Percentiles rank a stretch among this genome's conserved stretches.
phyloP scores from a whole-genome alignment of 2,329 filamentous ascomycete genomes.

The Huntiella moniliformis region DNA sequence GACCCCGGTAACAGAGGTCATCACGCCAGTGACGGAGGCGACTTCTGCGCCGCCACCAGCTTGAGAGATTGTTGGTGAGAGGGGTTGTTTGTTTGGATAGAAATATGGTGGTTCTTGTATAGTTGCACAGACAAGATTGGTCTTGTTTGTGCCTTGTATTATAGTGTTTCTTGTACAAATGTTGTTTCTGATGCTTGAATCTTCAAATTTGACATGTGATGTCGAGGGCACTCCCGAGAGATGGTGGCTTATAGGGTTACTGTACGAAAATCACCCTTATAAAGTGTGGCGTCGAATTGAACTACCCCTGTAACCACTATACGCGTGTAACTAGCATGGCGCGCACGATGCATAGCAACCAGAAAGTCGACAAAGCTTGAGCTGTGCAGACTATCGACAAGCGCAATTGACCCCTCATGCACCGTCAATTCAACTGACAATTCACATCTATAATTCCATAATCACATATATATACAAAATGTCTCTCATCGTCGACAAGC shows the following conservation, averaged over 20 bases:
- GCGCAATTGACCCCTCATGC: background rate
- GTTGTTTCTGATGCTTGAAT: no score
- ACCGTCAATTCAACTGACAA: background rate
- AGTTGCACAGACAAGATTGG: background rate
- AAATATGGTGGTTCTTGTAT: background rate
- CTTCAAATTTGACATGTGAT: no score
- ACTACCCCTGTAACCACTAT: conserved; percentile 10
- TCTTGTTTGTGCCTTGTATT: background rate
- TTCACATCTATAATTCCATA: background rate
- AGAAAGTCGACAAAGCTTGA: background rate
- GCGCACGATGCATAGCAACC: background rate
- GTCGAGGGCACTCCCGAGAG: no score
- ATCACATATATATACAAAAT: conserved; percentile 22
- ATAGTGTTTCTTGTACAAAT: background rate
- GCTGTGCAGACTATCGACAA: background rate
- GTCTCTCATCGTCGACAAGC: conserved; percentile 55
- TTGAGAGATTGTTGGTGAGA: no score
- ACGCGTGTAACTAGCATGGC: conserved; percentile 8
- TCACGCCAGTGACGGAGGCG: no score
- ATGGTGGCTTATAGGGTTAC: background rate
- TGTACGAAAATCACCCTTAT: background rate
- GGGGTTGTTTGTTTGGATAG: background rate
- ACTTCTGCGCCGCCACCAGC: no score
- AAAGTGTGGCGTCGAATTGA: conserved; percentile 3
- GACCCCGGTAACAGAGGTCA: no score